Conservation (phyloP, 2,329 filamentous ascomycete species). For the Aspergillus sp. region DNA sequence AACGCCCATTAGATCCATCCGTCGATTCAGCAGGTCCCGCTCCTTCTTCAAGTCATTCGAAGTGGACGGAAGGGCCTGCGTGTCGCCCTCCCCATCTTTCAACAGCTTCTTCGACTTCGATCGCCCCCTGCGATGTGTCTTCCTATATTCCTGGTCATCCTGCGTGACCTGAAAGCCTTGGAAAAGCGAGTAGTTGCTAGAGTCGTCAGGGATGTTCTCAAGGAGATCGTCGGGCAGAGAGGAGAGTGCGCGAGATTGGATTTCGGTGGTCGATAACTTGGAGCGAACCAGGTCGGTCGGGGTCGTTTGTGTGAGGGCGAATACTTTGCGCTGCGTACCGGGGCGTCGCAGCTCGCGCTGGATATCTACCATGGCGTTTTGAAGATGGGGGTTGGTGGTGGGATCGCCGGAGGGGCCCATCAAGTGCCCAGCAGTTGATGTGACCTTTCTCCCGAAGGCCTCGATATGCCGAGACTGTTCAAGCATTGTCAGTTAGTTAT, state of each 20-base stretch:
- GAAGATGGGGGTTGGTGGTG: conserved; percentile 65
- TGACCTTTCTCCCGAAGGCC: conserved; percentile 91
- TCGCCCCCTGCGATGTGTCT: conserved; percentile 65
- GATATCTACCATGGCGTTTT: conserved; percentile 82
- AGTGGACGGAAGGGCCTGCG: conserved; percentile 54
- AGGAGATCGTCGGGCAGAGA: conserved; percentile 89
- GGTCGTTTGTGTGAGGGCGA: conserved; percentile 84
- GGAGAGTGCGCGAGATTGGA: conserved; percentile 86
- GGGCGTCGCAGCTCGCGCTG: conserved; percentile 86
- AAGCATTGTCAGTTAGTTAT: not conserved
- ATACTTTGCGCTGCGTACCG: conserved; percentile 81
- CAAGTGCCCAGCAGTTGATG: conserved; percentile 86
- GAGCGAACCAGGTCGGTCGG: conserved; percentile 93
- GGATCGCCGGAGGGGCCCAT: conserved; percentile 66
- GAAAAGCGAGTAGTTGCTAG: conserved; percentile 87
- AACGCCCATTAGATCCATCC: conserved; percentile 85
- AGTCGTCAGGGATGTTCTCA: conserved; percentile 80
- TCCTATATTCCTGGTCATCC: conserved; percentile 61
- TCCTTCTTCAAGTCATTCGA: conserved; percentile 76
- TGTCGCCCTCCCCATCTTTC: conserved; percentile 56
- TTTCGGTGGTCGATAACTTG: conserved; percentile 85
- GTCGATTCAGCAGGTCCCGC: conserved; percentile 74
- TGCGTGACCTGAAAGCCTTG: conserved; percentile 92
- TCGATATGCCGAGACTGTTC: conserved; percentile 79
- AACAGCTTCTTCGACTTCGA: conserved; percentile 77